phyloP scores from a whole-genome alignment of 768 basidiomycete species.

The Boletus huronensis region DNA sequence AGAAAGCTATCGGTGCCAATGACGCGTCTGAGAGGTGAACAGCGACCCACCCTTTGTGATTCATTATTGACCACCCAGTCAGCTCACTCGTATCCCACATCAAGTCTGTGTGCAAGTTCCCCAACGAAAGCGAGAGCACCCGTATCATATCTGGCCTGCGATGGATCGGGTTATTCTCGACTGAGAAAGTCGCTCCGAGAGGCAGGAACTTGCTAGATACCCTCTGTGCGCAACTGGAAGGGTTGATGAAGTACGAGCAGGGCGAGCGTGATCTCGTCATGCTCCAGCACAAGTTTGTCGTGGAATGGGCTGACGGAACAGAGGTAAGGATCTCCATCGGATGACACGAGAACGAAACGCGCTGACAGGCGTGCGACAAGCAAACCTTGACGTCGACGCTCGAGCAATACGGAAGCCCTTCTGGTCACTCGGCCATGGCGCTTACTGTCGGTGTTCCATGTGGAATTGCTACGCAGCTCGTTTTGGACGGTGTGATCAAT shows the following conservation, averaged over 20 bases:
- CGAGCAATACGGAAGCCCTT: conserved; percentile 79
- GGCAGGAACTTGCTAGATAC: conserved; percentile 86
- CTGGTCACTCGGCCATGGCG: conserved; percentile 89
- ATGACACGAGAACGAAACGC: background rate
- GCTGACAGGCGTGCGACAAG: conserved; percentile 32
- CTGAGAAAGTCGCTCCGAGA: conserved; percentile 56
- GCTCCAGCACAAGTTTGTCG: conserved; percentile 96
- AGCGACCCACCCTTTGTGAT: background rate
- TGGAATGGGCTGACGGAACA: conserved; percentile 83
- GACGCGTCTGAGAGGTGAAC: conserved; percentile 66
- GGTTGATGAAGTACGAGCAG: conserved; percentile 84
- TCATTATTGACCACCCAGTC: background rate
- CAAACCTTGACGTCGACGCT: conserved; percentile 89
- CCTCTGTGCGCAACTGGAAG: conserved; percentile 86
- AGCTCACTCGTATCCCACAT: conserved; percentile 75
- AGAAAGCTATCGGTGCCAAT: conserved; percentile 66
- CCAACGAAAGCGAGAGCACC: conserved; percentile 60
- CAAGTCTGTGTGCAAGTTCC: conserved; percentile 69
- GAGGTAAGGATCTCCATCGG: conserved; percentile 40
- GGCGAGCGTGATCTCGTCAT: conserved; percentile 96
- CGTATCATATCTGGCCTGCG: conserved; percentile 87
- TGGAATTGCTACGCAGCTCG: conserved; percentile 88
- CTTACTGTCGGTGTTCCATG: conserved; percentile 88
- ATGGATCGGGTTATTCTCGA: conserved; percentile 92
- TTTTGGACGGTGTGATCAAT: conserved; percentile 81